phyloP scores from a whole-genome alignment of 345 rosid species.

The Syzygium oleosum region DNA sequence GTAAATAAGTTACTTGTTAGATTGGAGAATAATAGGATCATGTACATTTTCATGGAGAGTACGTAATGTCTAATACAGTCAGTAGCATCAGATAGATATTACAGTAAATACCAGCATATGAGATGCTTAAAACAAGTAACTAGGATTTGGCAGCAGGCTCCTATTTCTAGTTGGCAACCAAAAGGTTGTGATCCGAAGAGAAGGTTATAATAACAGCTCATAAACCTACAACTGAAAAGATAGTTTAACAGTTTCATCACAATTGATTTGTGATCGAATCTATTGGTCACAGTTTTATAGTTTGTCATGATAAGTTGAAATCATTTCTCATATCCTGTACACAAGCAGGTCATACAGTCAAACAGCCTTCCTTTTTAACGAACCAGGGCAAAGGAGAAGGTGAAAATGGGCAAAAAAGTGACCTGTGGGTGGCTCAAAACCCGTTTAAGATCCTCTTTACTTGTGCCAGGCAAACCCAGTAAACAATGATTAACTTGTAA shows the following conservation, averaged over 20 bases:
- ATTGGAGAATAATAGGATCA: not conserved
- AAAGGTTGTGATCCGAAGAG: not conserved
- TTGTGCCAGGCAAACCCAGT: conserved; percentile 66
- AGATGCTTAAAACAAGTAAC: not conserved
- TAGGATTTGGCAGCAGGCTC: not conserved
- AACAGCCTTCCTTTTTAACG: not conserved
- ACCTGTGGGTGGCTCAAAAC: conserved; percentile 97
- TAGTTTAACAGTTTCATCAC: not conserved
- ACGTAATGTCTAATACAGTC: not conserved
- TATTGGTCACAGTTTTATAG: not conserved
- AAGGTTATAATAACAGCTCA: not conserved
- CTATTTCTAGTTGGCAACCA: not conserved
- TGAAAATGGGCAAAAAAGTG: not conserved
- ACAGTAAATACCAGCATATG: not conserved
- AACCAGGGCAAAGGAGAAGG: not conserved
- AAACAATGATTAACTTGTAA: conserved; percentile 80
- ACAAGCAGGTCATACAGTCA: not conserved
- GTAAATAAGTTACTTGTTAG: not conserved
- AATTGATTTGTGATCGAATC: not conserved
- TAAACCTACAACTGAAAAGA: not conserved
- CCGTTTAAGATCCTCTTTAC: conserved; percentile 52
- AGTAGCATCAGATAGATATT: not conserved
- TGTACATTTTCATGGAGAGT: not conserved
- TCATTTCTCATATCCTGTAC: not conserved
- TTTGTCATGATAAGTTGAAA: not conserved